A percentile compares a stretch with the other conserved stretches of the same genome.
Conservation (phyloP, 108 stramenopile species). For the Cyclotella atomus region DNA sequence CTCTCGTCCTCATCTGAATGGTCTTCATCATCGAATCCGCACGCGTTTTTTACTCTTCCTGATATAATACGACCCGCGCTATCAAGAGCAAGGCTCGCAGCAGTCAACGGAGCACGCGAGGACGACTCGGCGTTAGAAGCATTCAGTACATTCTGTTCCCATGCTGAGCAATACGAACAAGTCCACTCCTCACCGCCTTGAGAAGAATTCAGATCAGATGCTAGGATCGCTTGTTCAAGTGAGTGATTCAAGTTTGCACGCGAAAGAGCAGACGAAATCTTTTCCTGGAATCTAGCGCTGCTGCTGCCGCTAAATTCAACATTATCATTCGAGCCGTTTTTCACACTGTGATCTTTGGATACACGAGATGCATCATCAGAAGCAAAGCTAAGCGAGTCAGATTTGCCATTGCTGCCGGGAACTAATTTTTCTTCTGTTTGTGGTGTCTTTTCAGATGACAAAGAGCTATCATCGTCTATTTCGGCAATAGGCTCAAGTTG, state of each 20-base stretch:
- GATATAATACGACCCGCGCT: constrained; percentile 62
- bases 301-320: too few species aligned
- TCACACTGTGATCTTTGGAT: constrained; percentile 3
- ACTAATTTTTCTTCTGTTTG: too few species aligned
- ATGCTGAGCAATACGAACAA: constrained; percentile 15
- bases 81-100: constrained; percentile 51
- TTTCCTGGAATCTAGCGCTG: constrained; percentile 33
- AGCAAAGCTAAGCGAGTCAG: constrained; percentile 15
- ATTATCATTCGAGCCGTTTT: too few species aligned
- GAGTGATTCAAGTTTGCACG: constrained; percentile 18
- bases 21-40: constrained; percentile 33
- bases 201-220: neutral
- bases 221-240: neutral
- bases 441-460: too few species aligned
- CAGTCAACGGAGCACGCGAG: constrained; percentile 7
- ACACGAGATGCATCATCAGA: constrained; percentile 11
- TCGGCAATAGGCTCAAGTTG: too few species aligned
- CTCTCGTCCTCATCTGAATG: constrained; percentile 36
- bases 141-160: constrained; percentile 16
- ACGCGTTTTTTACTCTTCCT: constrained; percentile 55
- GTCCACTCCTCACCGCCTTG: constrained; percentile 4
- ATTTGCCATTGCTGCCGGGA: constrained; percentile 32
- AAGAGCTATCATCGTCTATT: too few species aligned
- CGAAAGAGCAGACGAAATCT: constrained; percentile 26
- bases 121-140: constrained; percentile 6